Conservation (phyloP, 352 stramenopile genomes). For the Sclerospora graminicola region DNA sequence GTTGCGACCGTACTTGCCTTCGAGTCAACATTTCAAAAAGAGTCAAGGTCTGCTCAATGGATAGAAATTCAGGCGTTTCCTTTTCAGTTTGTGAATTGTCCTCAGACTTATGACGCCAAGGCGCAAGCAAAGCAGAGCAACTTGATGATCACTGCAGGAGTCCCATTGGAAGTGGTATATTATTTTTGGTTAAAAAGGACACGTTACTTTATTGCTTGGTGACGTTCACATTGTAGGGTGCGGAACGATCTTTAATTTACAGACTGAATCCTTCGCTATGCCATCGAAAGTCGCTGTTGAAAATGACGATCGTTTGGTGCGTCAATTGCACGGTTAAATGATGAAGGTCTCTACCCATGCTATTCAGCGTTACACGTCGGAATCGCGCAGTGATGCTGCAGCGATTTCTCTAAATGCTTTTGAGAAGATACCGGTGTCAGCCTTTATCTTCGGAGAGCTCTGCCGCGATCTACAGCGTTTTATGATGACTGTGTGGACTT, state of each 20-base stretch:
- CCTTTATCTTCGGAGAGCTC: conserved; percentile 52
- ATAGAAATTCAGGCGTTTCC: conserved; percentile 14
- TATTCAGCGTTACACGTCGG: conserved; percentile 40
- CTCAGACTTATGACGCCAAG: conserved; percentile 10
- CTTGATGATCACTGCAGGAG: background rate
- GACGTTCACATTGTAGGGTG: conserved; percentile 49
- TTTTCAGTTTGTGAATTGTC: conserved; percentile 8
- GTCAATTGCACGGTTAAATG: conserved; percentile 11
- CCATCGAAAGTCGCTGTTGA: conserved; percentile 14
- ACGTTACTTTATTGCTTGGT: conserved; percentile 84
- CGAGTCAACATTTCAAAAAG: conserved; percentile 24
- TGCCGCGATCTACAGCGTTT: conserved; percentile 70
- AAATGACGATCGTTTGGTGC: conserved; percentile 6
- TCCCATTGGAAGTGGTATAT: conserved; percentile 60
- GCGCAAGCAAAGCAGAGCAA: conserved; percentile 4
- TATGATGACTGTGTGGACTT: conserved; percentile 56
- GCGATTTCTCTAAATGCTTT: conserved; percentile 8
- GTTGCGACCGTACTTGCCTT: conserved; percentile 49
- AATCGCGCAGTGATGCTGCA: conserved; percentile 2
- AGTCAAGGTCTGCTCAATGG: conserved; percentile 14
- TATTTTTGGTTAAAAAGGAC: conserved; percentile 91
- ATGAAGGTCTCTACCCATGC: conserved; percentile 28
- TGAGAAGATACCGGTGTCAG: conserved; percentile 22
- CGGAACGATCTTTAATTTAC: conserved; percentile 47
- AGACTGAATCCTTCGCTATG: conserved; percentile 32